Base-by-base conservation (phyloP, 768 basidiomycete genomes). In the Podaxis sp. region DNA sequence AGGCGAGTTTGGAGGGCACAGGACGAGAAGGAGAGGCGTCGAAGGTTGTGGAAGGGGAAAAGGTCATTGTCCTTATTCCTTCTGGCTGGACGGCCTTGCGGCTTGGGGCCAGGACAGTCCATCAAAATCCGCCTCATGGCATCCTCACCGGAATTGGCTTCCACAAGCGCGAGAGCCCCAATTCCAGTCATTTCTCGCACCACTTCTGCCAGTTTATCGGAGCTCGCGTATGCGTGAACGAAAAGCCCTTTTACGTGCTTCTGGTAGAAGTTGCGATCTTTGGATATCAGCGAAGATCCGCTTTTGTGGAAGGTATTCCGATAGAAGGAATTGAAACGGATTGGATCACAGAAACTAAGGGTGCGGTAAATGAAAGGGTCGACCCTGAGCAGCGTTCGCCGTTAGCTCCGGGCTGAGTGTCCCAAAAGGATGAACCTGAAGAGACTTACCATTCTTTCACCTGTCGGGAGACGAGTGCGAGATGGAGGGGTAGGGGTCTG, bases 351-450 rank as follows among this genome's bases (percentile, higher is more conserved):
- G 12, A 44, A 44, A 44, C 41, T 44, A 4, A 44, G 41, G 41
- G 13, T 44, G 15, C 41, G 41, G 15, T 44, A 44, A 20, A 44
- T 44, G 13, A 53, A 53, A 15, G 41, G 41, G n/a, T 44, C 41
- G 15, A 44, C 13, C 41, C 41, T 44, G 41, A 20, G 41, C n/a
- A 44, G 13, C 15, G 41, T 17, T n/a, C n/a, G n/a, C n/a, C n/a
- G 38, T 38, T 38, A n/a, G n/a, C 13, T 44, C 8, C 2, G 7
- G 41, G 4, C 15, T 44, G 41, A 20, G 41, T 17, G 6, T 13
- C 10, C 13, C 15, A 44, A 13, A 44, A 20, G 13, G 41, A 44
- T 13, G 13, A 20, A 13, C 13, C 37, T 57, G 12, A 83, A 96
- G 56, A 93, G 17, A 15, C 51, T 13, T 10, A 36, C 51, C 51